Conservation (phyloP, 345 rosid species). For the Salix arbutifolia region DNA sequence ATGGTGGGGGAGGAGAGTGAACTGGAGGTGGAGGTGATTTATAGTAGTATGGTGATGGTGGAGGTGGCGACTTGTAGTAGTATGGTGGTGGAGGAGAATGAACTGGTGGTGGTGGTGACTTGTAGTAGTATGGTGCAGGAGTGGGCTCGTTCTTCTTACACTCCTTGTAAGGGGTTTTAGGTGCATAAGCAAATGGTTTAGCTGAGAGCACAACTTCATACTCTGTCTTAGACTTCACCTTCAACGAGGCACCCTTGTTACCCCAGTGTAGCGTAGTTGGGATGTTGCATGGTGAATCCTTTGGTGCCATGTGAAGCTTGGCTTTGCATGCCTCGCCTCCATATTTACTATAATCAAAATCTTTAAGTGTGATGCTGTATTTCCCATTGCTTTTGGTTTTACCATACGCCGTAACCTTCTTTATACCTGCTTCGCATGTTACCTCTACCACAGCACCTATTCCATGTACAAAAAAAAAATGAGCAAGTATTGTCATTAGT, state of each 20-base stretch:
- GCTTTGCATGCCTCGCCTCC: conserved; percentile 34
- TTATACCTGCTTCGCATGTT: conserved; percentile 20
- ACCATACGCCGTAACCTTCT: conserved; percentile 29
- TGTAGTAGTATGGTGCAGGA: conserved; percentile 26
- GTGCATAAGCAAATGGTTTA: conserved; percentile 34
- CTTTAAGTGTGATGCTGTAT: conserved; percentile 23
- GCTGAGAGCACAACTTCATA: conserved; percentile 19
- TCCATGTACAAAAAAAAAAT: neutral
- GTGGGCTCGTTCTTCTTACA: conserved; percentile 18
- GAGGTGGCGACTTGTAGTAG: neutral
- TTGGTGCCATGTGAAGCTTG: conserved; percentile 26
- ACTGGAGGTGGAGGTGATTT: conserved; percentile 40
- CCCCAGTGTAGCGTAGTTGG: conserved; percentile 22
- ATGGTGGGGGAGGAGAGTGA: too few species aligned
- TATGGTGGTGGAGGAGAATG: neutral
- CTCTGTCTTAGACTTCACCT: conserved; percentile 24
- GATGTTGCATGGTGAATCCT: conserved; percentile 25
- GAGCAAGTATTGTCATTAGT: neutral
- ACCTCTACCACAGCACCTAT: conserved; percentile 31
- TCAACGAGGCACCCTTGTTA: conserved; percentile 13
- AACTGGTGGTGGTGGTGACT: conserved; percentile 16
- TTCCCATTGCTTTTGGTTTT: conserved; percentile 27
- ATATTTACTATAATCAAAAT: conserved; percentile 19
- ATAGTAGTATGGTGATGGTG: conserved; percentile 34
- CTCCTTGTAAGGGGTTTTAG: conserved; percentile 21